Evolutionary conservation across 805 yeast species (phyloP).

Genomic region (Babjeviella inositovora): DNA sequence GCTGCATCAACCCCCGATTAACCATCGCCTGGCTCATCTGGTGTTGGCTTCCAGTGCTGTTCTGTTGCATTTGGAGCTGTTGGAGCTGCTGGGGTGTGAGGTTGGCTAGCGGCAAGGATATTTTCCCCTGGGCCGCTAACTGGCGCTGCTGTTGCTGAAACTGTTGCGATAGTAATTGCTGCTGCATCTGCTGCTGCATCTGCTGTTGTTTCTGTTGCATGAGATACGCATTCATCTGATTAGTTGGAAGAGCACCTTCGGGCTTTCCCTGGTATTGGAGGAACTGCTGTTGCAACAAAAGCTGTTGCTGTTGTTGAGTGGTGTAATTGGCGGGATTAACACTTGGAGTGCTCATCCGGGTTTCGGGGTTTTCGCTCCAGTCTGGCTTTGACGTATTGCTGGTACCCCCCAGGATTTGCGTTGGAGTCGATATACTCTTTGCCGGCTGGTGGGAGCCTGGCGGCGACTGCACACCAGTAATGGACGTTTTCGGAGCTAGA

Average conservation of each 20-base stretch:
- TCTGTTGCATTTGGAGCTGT: constrained; percentile 4
- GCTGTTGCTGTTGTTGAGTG: constrained; percentile 3
- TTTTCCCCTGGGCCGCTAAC: constrained; percentile 2
- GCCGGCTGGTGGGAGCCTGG: too few species aligned
- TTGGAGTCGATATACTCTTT: too few species aligned
- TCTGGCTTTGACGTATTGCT: constrained; percentile 2
- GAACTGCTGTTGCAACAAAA: constrained; percentile 3
- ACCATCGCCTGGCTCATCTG: constrained; percentile 1
- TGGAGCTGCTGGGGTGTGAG: constrained; percentile 2
- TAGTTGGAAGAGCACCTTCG: constrained; percentile 1
- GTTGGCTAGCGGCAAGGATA: constrained; percentile 1
- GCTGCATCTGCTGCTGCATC: constrained; percentile 2
- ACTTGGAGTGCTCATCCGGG: background rate
- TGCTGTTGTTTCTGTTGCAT: constrained; percentile 10
- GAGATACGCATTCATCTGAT: constrained; percentile 7
- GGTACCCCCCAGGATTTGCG: constrained; percentile 1
- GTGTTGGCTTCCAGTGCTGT: constrained; percentile 2
- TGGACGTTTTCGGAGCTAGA: too few species aligned
- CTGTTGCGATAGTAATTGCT: constrained; percentile 3
- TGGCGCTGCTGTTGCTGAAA: constrained; percentile 2
- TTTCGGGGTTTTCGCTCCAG: constrained; percentile 1
- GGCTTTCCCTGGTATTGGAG: constrained; percentile 3
- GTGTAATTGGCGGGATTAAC: background rate
- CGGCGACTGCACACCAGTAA: too few species aligned
- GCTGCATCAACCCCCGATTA: too few species aligned